These are phyloP conservation scores for Kwoniella heveanensis DNA, from an alignment of 768 basidiomycete genomes.

Conservation along the genomic window DNA sequence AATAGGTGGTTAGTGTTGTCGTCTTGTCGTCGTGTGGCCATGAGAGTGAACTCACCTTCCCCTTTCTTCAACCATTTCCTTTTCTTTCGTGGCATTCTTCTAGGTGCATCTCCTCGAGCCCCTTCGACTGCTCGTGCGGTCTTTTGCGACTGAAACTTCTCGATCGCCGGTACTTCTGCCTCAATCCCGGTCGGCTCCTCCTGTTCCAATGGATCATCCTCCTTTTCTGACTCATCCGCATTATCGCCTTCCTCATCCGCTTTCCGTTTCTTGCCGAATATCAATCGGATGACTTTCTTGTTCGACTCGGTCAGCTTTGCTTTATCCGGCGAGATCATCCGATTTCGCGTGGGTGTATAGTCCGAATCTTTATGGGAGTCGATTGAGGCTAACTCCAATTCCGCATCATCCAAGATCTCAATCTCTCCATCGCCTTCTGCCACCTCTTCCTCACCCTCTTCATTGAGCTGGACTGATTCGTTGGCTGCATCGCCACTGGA, in stretches of 20 bases:
- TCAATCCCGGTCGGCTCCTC: background rate
- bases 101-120: slow-evolving; percentile 4
- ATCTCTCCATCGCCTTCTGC: background rate
- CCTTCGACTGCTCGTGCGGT: background rate
- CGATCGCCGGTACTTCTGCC: background rate
- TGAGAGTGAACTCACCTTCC: slow-evolving; percentile 31
- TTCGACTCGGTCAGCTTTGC: slow-evolving; percentile 1
- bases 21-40: too few species aligned
- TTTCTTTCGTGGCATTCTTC: slow-evolving; percentile 36
- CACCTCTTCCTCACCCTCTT: slow-evolving; percentile 8
- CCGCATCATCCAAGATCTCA: background rate
- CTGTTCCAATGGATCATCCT: background rate
- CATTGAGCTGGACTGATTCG: background rate
- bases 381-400: background rate
- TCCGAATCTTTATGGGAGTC: background rate
- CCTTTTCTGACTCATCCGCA: slow-evolving; percentile 2
- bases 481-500: slow-evolving; percentile 1
- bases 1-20: background rate
- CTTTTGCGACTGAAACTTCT: background rate
- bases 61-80: slow-evolving; percentile 40
- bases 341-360: background rate
- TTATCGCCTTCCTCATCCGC: slow-evolving; percentile 11
- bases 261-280: slow-evolving; percentile 21
- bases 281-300: slow-evolving; percentile 16
- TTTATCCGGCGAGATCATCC: slow-evolving; percentile 5